phyloP scores from a whole-genome alignment of 2,329 filamentous ascomycete genomes.

The Cordyceps pruinosa region DNA sequence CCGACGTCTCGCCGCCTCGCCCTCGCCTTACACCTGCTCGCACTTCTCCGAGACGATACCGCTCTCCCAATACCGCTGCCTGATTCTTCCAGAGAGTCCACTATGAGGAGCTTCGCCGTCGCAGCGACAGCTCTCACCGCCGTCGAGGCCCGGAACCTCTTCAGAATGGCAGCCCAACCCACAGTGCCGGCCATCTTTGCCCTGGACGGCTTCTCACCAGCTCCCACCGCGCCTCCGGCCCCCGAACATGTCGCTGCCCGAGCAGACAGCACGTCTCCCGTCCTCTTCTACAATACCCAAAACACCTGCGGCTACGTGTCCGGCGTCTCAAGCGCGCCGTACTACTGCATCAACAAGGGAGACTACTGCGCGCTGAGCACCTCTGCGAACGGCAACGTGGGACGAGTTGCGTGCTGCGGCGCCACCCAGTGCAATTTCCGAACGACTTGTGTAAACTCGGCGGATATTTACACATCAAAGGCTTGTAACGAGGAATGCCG shows the following conservation, averaged over 20 bases:
- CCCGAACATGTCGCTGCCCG: slow-evolving; percentile 29
- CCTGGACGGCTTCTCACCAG: slow-evolving; percentile 10
- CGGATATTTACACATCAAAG: slow-evolving; percentile 26
- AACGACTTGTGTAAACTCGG: slow-evolving; percentile 33
- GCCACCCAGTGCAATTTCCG: slow-evolving; percentile 27
- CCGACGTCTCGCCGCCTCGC: background rate
- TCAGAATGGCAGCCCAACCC: slow-evolving; percentile 1
- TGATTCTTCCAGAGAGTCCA: background rate
- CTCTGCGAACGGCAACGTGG: slow-evolving; percentile 21
- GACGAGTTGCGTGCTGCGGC: slow-evolving; percentile 38
- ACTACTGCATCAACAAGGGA: slow-evolving; percentile 28
- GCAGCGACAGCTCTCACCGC: background rate
- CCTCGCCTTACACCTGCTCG: background rate
- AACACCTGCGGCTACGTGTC: slow-evolving; percentile 45
- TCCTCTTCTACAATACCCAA: slow-evolving; percentile 38
- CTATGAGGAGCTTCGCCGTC: background rate
- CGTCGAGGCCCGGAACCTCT: slow-evolving; percentile 1
- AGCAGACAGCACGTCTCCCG: slow-evolving; percentile 20
- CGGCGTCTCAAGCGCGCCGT: slow-evolving; percentile 32
- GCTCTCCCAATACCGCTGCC: background rate
- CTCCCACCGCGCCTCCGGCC: slow-evolving; percentile 13
- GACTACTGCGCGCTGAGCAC: slow-evolving; percentile 36
- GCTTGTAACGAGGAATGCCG: slow-evolving; percentile 35
- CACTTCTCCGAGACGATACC: background rate
- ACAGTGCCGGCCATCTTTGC: slow-evolving; percentile 8